Conservation (phyloP, 2,329 filamentous ascomycete species). For the Scedosporium minutisporum region DNA sequence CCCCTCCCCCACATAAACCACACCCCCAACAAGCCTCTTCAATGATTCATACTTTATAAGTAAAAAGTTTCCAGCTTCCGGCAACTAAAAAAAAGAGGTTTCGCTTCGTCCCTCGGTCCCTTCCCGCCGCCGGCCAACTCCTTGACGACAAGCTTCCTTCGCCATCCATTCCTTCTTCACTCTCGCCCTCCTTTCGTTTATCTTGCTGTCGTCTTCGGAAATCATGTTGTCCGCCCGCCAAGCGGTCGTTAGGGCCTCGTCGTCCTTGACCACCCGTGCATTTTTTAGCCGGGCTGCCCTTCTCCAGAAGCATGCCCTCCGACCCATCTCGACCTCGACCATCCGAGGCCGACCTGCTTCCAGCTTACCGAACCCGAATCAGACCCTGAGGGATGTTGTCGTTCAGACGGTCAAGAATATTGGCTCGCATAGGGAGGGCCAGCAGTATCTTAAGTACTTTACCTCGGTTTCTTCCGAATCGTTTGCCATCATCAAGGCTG, state of each 20-base stretch:
- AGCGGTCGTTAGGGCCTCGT: conserved; percentile 32
- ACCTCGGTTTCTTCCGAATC: conserved; percentile 92
- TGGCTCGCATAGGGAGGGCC: conserved; percentile 88
- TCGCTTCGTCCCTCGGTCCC: conserved; percentile 4
- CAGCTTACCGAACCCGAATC: conserved; percentile 16
- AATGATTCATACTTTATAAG: conserved; percentile 6
- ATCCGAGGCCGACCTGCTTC: not conserved
- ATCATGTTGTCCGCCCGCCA: conserved; percentile 34
- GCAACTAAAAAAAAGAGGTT: conserved; percentile 12
- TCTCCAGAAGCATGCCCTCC: conserved; percentile 11
- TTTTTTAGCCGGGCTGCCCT: not conserved
- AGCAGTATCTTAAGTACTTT: conserved; percentile 97
- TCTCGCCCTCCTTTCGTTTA: conserved; percentile 4
- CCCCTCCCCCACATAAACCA: conserved; percentile 12
- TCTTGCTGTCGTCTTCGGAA: conserved; percentile 4
- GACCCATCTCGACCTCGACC: conserved; percentile 21
- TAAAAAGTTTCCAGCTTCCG: not conserved
- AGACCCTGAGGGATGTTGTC: conserved; percentile 23
- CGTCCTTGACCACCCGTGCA: conserved; percentile 5
- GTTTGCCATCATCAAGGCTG: conserved; percentile 97
- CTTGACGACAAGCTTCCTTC: conserved; percentile 5
- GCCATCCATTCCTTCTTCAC: conserved; percentile 3
- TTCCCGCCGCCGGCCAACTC: not conserved
- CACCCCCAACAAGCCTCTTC: conserved; percentile 4
- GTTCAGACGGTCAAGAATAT: conserved; percentile 75